These are phyloP conservation scores for Leccinum longicurvipes DNA, from an alignment of 768 basidiomycete genomes.

Conservation along the genomic window DNA sequence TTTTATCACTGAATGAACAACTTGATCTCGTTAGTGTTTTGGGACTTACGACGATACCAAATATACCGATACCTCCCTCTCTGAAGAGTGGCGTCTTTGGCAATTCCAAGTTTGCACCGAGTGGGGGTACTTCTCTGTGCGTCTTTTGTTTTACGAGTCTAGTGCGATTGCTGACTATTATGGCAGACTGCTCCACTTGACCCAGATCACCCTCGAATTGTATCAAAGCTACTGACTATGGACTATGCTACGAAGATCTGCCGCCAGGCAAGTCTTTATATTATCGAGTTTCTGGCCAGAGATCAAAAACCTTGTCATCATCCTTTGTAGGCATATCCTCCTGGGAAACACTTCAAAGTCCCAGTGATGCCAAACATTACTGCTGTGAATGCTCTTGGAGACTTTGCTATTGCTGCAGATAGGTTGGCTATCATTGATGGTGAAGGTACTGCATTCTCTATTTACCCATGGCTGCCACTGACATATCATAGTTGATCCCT, in stretches of 20 bases:
- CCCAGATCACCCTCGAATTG: conserved; percentile 64
- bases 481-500: conserved; percentile 70
- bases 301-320: neutral
- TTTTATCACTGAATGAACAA: neutral
- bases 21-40: conserved; percentile 60
- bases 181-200: conserved; percentile 71
- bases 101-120: conserved; percentile 89
- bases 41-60: conserved; percentile 72
- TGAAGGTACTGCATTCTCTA: conserved; percentile 47
- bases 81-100: conserved; percentile 85
- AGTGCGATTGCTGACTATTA: neutral
- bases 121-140: conserved; percentile 91
- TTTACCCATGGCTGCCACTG: neutral
- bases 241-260: conserved; percentile 73
- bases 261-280: conserved; percentile 43
- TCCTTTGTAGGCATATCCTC: conserved; percentile 59
- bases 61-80: conserved; percentile 58
- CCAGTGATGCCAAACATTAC: conserved; percentile 76
- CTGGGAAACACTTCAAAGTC: conserved; percentile 71
- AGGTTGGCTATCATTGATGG: conserved; percentile 87
- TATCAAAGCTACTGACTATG: conserved; percentile 73
- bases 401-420: conserved; percentile 77
- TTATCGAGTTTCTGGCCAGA: neutral
- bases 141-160: conserved; percentile 16
- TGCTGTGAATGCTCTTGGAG: conserved; percentile 80